These are phyloP conservation scores for Lentinula boryana DNA, from an alignment of 768 basidiomycete genomes.

Conservation along the genomic window DNA sequence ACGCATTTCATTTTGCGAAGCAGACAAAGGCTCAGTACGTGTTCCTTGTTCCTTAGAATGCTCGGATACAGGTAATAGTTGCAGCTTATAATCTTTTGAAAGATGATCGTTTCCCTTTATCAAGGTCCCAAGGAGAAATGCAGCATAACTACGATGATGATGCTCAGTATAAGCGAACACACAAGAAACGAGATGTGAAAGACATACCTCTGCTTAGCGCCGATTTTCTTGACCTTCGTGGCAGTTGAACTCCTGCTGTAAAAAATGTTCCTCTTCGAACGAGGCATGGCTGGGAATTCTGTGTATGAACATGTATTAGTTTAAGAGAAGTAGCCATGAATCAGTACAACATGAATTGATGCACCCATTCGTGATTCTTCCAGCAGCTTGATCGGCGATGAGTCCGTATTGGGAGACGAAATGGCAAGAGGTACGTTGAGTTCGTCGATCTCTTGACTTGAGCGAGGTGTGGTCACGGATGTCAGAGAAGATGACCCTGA, in stretches of 20 bases:
- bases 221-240: background rate
- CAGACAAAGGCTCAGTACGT: background rate
- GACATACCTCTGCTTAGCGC: conserved; percentile 2
- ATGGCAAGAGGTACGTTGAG: conserved; percentile 31
- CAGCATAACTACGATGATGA: background rate
- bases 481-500: background rate
- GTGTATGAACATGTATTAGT: background rate
- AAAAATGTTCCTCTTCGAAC: background rate
- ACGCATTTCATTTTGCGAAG: background rate
- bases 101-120: background rate
- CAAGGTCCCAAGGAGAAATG: background rate
- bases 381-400: conserved; percentile 30
- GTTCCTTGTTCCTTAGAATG: background rate
- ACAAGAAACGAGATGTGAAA: background rate
- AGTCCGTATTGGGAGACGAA: conserved; percentile 44
- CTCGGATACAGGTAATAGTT: background rate
- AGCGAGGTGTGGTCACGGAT: conserved; percentile 21
- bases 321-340: background rate
- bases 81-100: background rate
- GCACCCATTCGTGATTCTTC: conserved; percentile 47
- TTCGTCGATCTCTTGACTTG: conserved; percentile 36
- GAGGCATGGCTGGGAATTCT: conserved; percentile 3
- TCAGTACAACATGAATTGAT: conserved; percentile 5
- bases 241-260: background rate
- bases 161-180: background rate